Conservation (phyloP, 2,329 filamentous ascomycete species). For the Botrytis porri region DNA sequence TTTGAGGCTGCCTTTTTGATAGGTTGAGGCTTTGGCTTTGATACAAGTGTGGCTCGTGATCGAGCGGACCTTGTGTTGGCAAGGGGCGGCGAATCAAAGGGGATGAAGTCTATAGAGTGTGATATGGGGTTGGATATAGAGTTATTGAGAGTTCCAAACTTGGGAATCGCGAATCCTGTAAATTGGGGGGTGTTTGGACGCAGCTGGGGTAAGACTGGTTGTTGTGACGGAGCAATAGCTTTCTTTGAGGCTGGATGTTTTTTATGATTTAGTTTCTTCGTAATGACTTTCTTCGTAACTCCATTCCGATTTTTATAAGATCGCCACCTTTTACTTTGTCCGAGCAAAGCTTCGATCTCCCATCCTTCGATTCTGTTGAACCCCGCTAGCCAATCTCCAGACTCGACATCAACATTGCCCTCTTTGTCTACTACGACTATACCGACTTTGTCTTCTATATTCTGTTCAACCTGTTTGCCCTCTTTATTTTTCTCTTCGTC, state of each 20-base stretch:
- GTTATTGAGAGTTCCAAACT: neutral
- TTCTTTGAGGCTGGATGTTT: neutral
- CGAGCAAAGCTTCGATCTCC: slow-evolving; percentile 16
- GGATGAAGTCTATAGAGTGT: neutral
- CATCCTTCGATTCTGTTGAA: slow-evolving; percentile 16
- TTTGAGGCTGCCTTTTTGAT: neutral
- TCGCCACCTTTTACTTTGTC: neutral
- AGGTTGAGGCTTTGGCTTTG: neutral
- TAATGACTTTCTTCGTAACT: neutral
- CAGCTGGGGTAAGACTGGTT: neutral
- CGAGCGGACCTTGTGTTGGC: neutral
- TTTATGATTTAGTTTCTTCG: slow-evolving; percentile 4
- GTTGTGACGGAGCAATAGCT: neutral
- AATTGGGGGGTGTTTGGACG: neutral
- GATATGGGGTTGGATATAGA: neutral
- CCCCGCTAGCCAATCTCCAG: slow-evolving; percentile 12
- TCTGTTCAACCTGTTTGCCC: neutral
- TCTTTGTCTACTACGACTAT: slow-evolving; percentile 19
- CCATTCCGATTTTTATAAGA: neutral
- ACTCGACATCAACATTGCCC: slow-evolving; percentile 14
- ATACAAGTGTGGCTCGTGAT: slow-evolving; percentile 3
- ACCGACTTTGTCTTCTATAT: slow-evolving; percentile 7
- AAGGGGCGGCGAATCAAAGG: neutral
- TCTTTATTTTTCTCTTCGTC: neutral
- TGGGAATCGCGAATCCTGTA: neutral